Evolutionary conservation across 805 yeast species (phyloP).

Genomic region (Komagataella ulmi): DNA sequence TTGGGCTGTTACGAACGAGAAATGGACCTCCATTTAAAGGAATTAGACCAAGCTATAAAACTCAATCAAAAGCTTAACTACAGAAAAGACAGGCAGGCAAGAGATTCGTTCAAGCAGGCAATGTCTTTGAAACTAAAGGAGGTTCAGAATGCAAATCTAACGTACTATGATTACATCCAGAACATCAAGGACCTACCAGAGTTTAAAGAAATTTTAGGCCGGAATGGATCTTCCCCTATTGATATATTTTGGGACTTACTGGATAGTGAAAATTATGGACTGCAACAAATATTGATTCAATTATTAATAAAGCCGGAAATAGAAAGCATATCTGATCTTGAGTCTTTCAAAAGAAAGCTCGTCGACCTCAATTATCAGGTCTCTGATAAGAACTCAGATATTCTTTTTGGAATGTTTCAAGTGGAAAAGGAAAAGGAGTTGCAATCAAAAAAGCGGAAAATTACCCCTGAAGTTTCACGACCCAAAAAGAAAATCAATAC

Average conservation of each 20-base stretch:
- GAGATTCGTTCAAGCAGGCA: constrained; percentile 42
- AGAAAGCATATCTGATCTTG: not conserved
- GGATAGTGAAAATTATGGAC: constrained; percentile 40
- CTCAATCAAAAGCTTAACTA: constrained; percentile 27
- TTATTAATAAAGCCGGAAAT: not conserved
- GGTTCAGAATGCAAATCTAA: constrained; percentile 31
- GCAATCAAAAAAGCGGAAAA: not conserved
- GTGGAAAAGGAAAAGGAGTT: not conserved
- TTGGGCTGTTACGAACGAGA: constrained; percentile 31
- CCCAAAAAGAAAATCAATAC: constrained; percentile 1
- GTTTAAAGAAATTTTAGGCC: constrained; percentile 53
- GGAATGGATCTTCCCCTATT: constrained; percentile 64
- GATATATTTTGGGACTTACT: constrained; percentile 68
- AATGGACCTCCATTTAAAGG: constrained; percentile 15
- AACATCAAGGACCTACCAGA: constrained; percentile 38
- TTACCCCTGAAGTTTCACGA: not conserved
- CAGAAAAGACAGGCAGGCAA: constrained; percentile 47
- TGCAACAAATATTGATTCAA: not conserved
- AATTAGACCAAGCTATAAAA: constrained; percentile 14
- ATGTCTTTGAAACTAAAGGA: constrained; percentile 21
- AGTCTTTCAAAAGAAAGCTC: not conserved
- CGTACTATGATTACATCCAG: constrained; percentile 45
- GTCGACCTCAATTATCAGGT: not conserved
- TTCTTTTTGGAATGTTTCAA: not conserved
- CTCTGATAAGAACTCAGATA: not conserved